Conservation (phyloP, 148 eudicot genomes). For the Tetragonia tetragonoides region DNA sequence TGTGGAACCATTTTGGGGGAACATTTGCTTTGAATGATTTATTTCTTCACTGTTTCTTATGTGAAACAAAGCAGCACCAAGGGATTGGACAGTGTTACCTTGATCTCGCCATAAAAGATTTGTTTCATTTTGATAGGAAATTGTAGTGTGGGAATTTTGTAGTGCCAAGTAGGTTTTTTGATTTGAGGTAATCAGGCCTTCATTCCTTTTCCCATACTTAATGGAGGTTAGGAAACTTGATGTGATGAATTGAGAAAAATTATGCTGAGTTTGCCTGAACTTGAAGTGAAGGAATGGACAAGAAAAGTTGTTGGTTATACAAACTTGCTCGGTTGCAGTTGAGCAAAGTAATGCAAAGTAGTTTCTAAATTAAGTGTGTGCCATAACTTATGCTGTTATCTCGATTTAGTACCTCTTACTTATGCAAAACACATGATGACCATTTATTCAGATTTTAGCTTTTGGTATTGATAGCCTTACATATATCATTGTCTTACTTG, state of each 20-base stretch:
- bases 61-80: background rate
- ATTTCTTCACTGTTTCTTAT: background rate
- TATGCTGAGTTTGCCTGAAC: background rate
- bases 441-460: background rate
- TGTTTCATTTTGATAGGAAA: background rate
- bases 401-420: background rate
- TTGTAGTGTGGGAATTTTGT: background rate
- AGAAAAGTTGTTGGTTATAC: background rate
- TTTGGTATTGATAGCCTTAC: background rate
- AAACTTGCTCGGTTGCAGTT: too few species aligned
- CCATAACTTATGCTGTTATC: conserved; percentile 4
- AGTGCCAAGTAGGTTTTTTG: background rate
- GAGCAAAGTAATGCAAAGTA: background rate
- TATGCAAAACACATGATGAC: background rate
- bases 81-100: background rate
- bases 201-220: background rate
- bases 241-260: background rate
- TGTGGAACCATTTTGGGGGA: background rate
- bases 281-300: background rate
- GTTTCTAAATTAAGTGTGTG: background rate
- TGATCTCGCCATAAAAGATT: background rate
- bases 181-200: background rate
- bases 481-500: background rate
- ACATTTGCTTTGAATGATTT: background rate
- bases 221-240: background rate